Percentiles rank a stretch among this genome's conserved stretches.
Conservation (phyloP, 2,329 filamentous ascomycete genomes). For the Neobulgaria alba region DNA sequence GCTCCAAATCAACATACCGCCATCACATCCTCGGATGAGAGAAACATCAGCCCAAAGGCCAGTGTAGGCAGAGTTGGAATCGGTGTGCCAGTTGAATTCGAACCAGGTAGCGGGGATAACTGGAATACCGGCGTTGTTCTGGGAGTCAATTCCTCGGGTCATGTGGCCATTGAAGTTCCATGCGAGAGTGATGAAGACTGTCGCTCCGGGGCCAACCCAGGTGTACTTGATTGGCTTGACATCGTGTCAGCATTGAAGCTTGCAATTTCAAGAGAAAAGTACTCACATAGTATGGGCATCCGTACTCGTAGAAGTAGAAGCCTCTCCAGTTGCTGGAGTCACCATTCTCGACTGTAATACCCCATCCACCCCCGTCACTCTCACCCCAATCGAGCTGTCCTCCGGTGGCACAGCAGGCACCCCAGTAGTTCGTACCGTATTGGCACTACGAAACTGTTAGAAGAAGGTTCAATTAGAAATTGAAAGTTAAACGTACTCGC, state of each 20-base stretch:
- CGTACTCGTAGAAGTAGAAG: conserved; percentile 1
- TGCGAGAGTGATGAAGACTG: conserved; percentile 1
- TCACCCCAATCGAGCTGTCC: background rate
- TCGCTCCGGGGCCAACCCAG: background rate
- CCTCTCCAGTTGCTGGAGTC: background rate
- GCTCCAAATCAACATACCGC: background rate
- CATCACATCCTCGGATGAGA: background rate
- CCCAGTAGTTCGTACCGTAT: background rate
- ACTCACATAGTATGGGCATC: background rate
- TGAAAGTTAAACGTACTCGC: too few species aligned
- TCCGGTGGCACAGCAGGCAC: background rate
- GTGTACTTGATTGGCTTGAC: background rate
- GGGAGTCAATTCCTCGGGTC: background rate
- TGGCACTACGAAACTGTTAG: background rate
- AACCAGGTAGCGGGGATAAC: background rate
- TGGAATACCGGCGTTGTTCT: background rate
- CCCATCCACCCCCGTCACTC: background rate
- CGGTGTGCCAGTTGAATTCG: conserved; percentile 1
- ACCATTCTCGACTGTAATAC: background rate
- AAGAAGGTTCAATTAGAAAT: too few species aligned
- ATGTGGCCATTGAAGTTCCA: background rate
- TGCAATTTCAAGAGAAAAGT: too few species aligned
- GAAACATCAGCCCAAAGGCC: background rate
- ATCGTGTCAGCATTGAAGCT: background rate
- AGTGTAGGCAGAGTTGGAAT: too few species aligned